phyloP scores from a whole-genome alignment of 164 flowering plant species.

The Kalanchoe fedtschenkoi region DNA sequence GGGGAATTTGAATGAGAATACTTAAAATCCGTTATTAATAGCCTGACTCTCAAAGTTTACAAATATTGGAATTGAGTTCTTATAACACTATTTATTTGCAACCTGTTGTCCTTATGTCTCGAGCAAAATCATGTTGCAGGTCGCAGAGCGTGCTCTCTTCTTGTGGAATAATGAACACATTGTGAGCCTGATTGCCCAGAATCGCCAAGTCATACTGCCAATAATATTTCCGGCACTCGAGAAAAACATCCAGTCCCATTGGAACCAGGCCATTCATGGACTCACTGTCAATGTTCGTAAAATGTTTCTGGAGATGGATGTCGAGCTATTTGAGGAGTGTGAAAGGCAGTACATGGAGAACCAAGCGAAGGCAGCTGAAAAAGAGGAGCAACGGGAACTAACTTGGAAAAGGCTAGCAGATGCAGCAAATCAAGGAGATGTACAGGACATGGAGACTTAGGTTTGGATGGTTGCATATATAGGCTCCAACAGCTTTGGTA shows the following conservation, averaged over 20 bases:
- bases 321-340: conserved; percentile 56
- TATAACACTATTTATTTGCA: not conserved
- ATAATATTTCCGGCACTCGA: conserved; percentile 62
- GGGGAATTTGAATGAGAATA: too few relatives aligned
- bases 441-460: conserved; percentile 27
- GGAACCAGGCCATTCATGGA: conserved; percentile 78
- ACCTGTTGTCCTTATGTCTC: not conserved
- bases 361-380: conserved; percentile 32
- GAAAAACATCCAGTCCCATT: conserved; percentile 52
- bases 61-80: conserved; percentile 2
- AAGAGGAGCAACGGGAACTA: conserved; percentile 47
- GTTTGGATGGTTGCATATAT: not conserved
- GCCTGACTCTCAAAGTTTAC: conserved; percentile 18
- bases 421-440: conserved; percentile 34
- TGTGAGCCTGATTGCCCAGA: conserved; percentile 70
- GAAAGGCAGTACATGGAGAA: conserved; percentile 43
- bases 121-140: conserved; percentile 31
- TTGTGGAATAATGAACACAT: conserved; percentile 83
- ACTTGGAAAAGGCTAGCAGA: conserved; percentile 64
- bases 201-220: conserved; percentile 45
- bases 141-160: conserved; percentile 74
- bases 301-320: conserved; percentile 74
- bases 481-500: not conserved
- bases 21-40: too few relatives aligned
- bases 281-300: conserved; percentile 56